phyloP scores from a whole-genome alignment of 2,329 filamentous ascomycete genomes.

The Colletotrichum eleusines region DNA sequence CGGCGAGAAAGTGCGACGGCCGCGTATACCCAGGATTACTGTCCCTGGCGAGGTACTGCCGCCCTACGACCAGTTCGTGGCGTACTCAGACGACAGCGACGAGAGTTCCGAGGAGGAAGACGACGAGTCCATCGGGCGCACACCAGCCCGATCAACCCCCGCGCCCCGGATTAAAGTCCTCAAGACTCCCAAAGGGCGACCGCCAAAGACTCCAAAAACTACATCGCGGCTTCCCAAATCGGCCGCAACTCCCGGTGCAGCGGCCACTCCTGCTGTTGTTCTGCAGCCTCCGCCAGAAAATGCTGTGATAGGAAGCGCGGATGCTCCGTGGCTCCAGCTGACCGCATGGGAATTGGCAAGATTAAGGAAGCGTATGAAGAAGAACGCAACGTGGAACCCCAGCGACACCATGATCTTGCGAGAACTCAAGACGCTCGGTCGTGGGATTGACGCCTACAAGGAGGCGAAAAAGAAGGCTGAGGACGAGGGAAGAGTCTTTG shows the following conservation, averaged over 20 bases:
- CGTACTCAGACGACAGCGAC: slow-evolving; percentile 66
- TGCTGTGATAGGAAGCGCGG: slow-evolving; percentile 67
- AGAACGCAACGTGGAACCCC: slow-evolving; percentile 87
- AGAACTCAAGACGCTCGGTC: slow-evolving; percentile 78
- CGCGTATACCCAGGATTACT: slow-evolving; percentile 68
- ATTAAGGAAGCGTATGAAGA: slow-evolving; percentile 89
- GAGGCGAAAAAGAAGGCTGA: slow-evolving; percentile 74
- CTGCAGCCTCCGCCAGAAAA: slow-evolving; percentile 71
- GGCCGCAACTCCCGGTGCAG: slow-evolving; percentile 47
- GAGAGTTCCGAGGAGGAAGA: slow-evolving; percentile 64
- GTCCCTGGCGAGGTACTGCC: slow-evolving; percentile 75
- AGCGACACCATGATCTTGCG: slow-evolving; percentile 88
- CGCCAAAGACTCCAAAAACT: slow-evolving; percentile 58
- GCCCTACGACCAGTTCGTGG: slow-evolving; percentile 74
- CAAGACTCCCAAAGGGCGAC: slow-evolving; percentile 49
- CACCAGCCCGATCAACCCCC: slow-evolving; percentile 51
- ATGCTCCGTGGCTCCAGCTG: slow-evolving; percentile 75
- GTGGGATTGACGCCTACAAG: slow-evolving; percentile 72
- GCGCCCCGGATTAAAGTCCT: slow-evolving; percentile 64
- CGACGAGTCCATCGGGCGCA: slow-evolving; percentile 43
- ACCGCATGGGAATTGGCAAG: slow-evolving; percentile 75
- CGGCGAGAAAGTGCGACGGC: slow-evolving; percentile 60
- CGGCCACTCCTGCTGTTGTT: slow-evolving; percentile 52
- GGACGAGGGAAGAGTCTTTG: slow-evolving; percentile 73
- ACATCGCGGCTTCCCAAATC: slow-evolving; percentile 44